phyloP scores from a whole-genome alignment of 2,329 filamentous ascomycete genomes.

The Cladosporium sp. region DNA sequence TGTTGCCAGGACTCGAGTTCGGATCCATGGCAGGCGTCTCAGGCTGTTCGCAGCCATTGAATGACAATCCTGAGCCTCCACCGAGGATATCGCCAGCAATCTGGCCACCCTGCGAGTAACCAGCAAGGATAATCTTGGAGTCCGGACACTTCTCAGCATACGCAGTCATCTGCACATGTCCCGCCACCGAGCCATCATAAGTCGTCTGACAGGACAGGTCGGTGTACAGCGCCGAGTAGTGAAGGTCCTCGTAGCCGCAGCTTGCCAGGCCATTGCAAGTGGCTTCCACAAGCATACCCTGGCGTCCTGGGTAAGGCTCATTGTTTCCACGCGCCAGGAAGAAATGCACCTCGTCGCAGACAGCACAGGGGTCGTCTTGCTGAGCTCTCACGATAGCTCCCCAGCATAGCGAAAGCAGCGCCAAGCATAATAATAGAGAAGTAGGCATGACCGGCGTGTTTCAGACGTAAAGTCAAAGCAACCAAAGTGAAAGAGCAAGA shows the following conservation, averaged over 20 bases:
- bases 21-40: slow-evolving; percentile 15
- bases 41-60: slow-evolving; percentile 18
- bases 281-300: slow-evolving; percentile 29
- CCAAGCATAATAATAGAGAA: neutral
- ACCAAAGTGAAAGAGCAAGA: neutral
- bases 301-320: slow-evolving; percentile 35
- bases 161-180: slow-evolving; percentile 15
- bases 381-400: neutral
- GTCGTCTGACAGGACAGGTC: slow-evolving; percentile 17
- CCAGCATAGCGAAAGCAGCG: neutral
- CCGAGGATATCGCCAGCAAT: slow-evolving; percentile 18
- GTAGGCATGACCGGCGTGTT: neutral
- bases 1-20: slow-evolving; percentile 13
- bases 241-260: slow-evolving; percentile 33
- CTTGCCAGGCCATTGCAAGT: slow-evolving; percentile 28
- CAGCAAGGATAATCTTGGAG: slow-evolving; percentile 16
- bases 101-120: slow-evolving; percentile 18
- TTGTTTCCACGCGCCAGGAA: slow-evolving; percentile 31
- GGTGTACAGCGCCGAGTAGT: slow-evolving; percentile 15
- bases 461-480: neutral
- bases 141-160: slow-evolving; percentile 18
- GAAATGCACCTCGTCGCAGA: slow-evolving; percentile 21
- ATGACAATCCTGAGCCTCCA: slow-evolving; percentile 15
- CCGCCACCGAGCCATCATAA: slow-evolving; percentile 18
- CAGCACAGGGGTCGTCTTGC: slow-evolving; percentile 7